Evolutionary conservation across 208 protist species (phyloP), one percentile per base, ranked within the genome.

Genomic region (Trypanosoma scelopori): DNA sequence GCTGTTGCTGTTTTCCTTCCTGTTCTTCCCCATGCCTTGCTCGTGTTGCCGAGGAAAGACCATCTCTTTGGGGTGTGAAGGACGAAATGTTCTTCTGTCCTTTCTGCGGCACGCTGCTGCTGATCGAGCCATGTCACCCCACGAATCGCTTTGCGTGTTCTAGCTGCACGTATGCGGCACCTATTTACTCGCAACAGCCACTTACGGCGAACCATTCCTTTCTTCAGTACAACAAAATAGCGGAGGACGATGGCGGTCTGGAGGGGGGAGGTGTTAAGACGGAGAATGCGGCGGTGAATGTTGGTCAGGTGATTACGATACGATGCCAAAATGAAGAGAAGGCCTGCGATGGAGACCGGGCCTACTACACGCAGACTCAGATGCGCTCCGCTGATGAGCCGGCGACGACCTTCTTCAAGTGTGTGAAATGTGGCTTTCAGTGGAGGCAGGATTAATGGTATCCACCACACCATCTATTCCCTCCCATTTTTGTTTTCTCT

Each of bases 301-400:
- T 80, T n/a, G 85, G 87, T 0, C 90, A 96, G 69, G 55, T 96
- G 27, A 96, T 91, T 57, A 93, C 85, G 11, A 82, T 91, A 30
- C 63, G 59, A 1, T 96, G 90, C 60, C 76, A 89, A 64, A 94
- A 93, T 66, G 85, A 92, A 25, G 81, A 87, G 25, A 69, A 61
- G 27, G 41, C 50, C 47, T 99, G 98, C 69, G 76, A 77, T 20
- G 74, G 96, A 50, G 60, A 73, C 15, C 76, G 85, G 57, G 97
- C 97, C 9, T 97, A 88, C 65, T 99, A 93, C 71, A 85, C 97
- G 48, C 96, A 99, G 64, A 81, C 98, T 56, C 98, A 99, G 78
- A 99, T 97, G 68, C 88, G 98, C 30, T 98, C 92, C 15, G 97
- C 97, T 7, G 98, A 99, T 87, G 98, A 99, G 82, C 98, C 98